phyloP scores from a whole-genome alignment of 164 flowering plant genomes.

The Aristolochia californica region DNA sequence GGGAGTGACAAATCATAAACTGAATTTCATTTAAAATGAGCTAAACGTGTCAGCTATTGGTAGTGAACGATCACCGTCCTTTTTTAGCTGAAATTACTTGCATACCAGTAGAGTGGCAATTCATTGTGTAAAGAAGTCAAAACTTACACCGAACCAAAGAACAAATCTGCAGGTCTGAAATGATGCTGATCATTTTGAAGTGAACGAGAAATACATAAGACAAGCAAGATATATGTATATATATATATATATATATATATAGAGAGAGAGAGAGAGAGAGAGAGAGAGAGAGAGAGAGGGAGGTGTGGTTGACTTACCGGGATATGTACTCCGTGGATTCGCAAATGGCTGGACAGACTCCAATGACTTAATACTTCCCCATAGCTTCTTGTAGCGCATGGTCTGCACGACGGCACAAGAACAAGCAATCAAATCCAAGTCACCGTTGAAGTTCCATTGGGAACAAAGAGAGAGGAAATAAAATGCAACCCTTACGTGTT shows the following conservation, averaged over 20 bases:
- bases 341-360: constrained; percentile 73
- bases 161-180: no score
- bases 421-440: not conserved
- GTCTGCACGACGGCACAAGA: constrained; percentile 22
- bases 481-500: constrained; percentile 19
- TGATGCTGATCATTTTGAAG: no score
- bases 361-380: constrained; percentile 56
- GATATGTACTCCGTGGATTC: constrained; percentile 57
- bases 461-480: not conserved
- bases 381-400: constrained; percentile 40
- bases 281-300: not conserved
- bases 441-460: constrained; percentile 1
- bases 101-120: no score
- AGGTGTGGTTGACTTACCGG: constrained; percentile 34
- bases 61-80: no score
- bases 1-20: no score
- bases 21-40: no score
- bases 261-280: not conserved
- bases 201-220: no score
- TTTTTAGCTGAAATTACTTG: no score
- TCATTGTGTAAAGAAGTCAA: not conserved
- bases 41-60: no score
- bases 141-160: not conserved
- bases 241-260: no score
- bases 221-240: no score